Base-by-base conservation (phyloP, 2,329 filamentous ascomycete genomes). In the Clathrospora elynae region DNA sequence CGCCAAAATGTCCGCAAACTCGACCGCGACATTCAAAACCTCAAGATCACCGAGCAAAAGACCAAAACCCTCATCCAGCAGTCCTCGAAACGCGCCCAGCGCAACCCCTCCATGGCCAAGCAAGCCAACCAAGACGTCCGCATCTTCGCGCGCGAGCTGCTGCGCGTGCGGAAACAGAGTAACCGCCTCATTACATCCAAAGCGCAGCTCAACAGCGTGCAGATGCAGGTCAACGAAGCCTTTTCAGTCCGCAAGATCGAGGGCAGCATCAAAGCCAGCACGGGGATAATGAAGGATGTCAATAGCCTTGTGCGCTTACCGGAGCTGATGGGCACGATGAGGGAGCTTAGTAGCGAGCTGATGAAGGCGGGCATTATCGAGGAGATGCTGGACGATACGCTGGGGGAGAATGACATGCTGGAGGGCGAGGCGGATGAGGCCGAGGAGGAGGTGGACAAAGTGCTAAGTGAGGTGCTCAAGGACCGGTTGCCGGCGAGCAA, bases 171-270 rank as follows among this genome's bases (percentile, higher is more conserved):
- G 53, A 88, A 86, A 67, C 85, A 90, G 51, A 80, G 79, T 12
- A 74, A 79, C 19, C 84, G 93, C 4, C 79, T 97, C 25, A 79
- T 86, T 12, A 97, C 92, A 0, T 87, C 86, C 61, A 95, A 95
- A 68, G 93, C 93, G 2, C 93, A 97, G 73, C 81, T 99, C 33
- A 85, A 86, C 67, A 92, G 87, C 56, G 92, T 99, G 29, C 86
- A 92, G 72, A 95, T 97, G 90, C 93, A 97, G 73, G 92, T 99
- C 64, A 90, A 91, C 64, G 92, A 97, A 75, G 91, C 93, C 1
- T 97, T 97, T 71, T 88, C 90, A 2, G 86, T 97, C 61, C 85
- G 90, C 58, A 95, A 95, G 78, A 97, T 99, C 53, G 91, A 97
- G 73, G 92, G 91, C 31, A 90, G 86, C 62, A 90, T 99, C 64